These are phyloP conservation scores for Penicillium daleae DNA, from an alignment of 495 filamentous ascomycete species.

Conservation along the genomic window DNA sequence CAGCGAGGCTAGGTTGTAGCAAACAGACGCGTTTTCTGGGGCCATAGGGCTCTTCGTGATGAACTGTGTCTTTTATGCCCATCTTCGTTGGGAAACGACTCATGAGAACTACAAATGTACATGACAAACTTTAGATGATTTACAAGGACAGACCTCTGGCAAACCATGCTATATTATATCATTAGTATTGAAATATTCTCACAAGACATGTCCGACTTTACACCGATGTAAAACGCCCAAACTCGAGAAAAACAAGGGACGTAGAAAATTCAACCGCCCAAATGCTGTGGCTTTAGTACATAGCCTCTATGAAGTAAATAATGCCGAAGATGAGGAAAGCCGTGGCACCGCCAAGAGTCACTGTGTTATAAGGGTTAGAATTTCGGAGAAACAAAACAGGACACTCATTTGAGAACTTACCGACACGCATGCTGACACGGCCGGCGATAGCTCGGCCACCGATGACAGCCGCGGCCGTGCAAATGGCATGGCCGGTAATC, in stretches of 20 bases:
- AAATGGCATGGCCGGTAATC: slow-evolving; percentile 82
- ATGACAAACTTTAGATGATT: background rate
- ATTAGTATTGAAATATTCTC: slow-evolving; percentile 28
- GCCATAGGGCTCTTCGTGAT: too few species aligned
- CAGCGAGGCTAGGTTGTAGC: too few species aligned
- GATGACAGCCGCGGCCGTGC: slow-evolving; percentile 91
- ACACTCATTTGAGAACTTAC: slow-evolving; percentile 61
- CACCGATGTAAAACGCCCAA: slow-evolving; percentile 13
- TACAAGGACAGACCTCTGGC: background rate
- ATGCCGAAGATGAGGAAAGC: slow-evolving; percentile 90
- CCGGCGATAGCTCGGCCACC: slow-evolving; percentile 92
- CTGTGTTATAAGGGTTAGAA: slow-evolving; percentile 49
- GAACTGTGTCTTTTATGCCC: too few species aligned
- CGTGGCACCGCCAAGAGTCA: slow-evolving; percentile 90
- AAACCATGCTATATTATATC: slow-evolving; percentile 28
- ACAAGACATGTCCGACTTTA: slow-evolving; percentile 27
- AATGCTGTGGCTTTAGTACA: slow-evolving; percentile 51
- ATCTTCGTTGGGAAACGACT: background rate
- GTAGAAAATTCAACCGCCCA: slow-evolving; percentile 17
- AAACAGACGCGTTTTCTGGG: too few species aligned
- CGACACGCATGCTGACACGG: slow-evolving; percentile 91
- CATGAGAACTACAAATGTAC: background rate
- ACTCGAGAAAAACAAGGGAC: slow-evolving; percentile 16
- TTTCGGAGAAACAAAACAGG: background rate
- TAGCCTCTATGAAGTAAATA: slow-evolving; percentile 85